Evolutionary conservation across 2,329 filamentous ascomycete species (phyloP).

Genomic region (Xylaria sp.): DNA sequence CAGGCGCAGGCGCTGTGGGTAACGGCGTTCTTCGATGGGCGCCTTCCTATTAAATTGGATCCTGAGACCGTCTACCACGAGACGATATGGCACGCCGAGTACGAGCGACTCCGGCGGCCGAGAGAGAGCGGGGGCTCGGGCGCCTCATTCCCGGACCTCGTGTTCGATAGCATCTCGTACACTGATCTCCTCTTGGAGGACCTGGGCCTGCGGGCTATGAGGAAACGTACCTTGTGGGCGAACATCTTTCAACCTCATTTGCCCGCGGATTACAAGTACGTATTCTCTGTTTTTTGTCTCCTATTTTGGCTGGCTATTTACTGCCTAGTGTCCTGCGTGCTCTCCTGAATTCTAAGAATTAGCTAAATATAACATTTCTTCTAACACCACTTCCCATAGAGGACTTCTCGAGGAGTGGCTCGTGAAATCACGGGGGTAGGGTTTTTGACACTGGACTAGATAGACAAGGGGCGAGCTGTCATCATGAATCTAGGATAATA

Average conservation of each 20-base stretch:
- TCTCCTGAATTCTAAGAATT: neutral
- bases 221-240: constrained; percentile 49
- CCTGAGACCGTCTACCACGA: constrained; percentile 54
- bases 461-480: neutral
- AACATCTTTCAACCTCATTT: constrained; percentile 16
- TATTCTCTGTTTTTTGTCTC: neutral
- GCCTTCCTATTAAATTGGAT: neutral
- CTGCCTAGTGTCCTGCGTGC: neutral
- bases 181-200: constrained; percentile 68
- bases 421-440: neutral
- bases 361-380: neutral
- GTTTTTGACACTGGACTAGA: neutral
- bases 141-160: constrained; percentile 64
- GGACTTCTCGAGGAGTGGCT: constrained; percentile 22
- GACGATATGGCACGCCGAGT: constrained; percentile 65
- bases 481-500: neutral
- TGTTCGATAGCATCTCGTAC: constrained; percentile 71
- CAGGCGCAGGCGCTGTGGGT: constrained; percentile 63
- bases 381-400: constrained; percentile 1
- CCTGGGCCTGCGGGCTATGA: constrained; percentile 58
- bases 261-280: constrained; percentile 21
- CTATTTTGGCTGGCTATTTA: neutral
- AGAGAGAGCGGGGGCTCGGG: constrained; percentile 58
- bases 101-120: constrained; percentile 65
- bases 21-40: constrained; percentile 65